Evolutionary conservation across 1,139 yeast genomes (phyloP), one percentile per base, ranked within the genome.

Genomic region (Yamadazyma atlantica): DNA sequence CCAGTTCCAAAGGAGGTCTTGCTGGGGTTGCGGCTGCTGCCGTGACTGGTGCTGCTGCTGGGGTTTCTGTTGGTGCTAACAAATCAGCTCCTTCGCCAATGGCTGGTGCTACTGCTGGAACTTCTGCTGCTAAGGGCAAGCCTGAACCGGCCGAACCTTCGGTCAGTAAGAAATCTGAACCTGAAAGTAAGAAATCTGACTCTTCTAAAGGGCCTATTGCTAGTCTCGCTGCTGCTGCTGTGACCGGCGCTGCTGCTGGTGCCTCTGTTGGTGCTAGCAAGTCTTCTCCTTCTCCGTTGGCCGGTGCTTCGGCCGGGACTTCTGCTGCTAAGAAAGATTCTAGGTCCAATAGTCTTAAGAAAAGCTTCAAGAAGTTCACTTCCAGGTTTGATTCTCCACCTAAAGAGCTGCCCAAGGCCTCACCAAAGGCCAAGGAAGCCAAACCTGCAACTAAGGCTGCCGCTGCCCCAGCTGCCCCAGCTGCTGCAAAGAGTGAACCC

Each of bases 261-360:
- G 37, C 29, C n/a, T n/a, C n/a, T 9, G 32, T 19, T 18, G 23
- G 21, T 3, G 22, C 40, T 19, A 21, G 32, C 22, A 26, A 24
- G 15, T 8, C 40, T 23, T 31, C 35, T 27, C 10, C 40, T 6
- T 34, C 29, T 10, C 13, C 31, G n/a, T n/a, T 40, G 23, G 41
- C 42, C 14, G 33, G 41, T 18, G 40, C 28, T 13, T 31, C 42
- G 14, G 40, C 45, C 27, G 41, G 31, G 4, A 37, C 29, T n/a
- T n/a, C n/a, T 9, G 32, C 19, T 18, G 23, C 29, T 10, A 7
- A 26, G n/a, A 39, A 38, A 24, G 41, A 36, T 11, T 35, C 38
- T n/a, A 43, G 48, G 37, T 41, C 48, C 10, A 43, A 40, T 32
- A 46, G 49, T 39, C 34, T 48, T 15, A 48, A 37, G 31, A 43